Percentiles rank a stretch among this genome's conserved stretches.
Evolutionary conservation across 2,329 filamentous ascomycete genomes (phyloP).

Genomic region (Tolypocladium capitatum): DNA sequence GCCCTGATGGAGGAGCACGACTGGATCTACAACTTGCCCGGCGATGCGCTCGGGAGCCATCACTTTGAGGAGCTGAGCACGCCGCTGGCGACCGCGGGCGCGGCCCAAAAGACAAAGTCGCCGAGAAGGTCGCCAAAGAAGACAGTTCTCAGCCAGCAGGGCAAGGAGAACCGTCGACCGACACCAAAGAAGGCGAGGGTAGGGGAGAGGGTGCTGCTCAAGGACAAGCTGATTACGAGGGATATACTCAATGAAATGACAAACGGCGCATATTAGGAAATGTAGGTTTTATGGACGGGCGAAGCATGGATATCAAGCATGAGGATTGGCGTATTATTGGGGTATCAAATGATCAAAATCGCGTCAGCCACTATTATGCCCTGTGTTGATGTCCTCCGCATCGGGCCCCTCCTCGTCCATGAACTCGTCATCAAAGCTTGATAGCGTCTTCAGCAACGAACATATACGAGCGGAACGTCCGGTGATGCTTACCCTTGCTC

Average conservation of each 20-base stretch:
- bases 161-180: constrained; percentile 33
- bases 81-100: constrained; percentile 26
- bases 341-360: constrained; percentile 3
- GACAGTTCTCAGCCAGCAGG: constrained; percentile 8
- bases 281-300: neutral
- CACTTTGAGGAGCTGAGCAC: constrained; percentile 47
- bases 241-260: constrained; percentile 67
- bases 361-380: neutral
- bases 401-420: constrained; percentile 11
- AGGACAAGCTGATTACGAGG: constrained; percentile 53
- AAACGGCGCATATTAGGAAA: constrained; percentile 22
- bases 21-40: constrained; percentile 69
- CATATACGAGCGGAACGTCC: neutral
- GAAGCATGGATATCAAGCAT: neutral
- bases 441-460: neutral
- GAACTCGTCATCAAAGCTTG: too few relatives aligned
- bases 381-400: constrained; percentile 5
- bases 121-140: constrained; percentile 15
- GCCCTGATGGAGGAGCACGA: constrained; percentile 58
- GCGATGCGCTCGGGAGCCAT: constrained; percentile 52
- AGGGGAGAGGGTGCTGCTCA: constrained; percentile 48
- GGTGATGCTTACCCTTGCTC: constrained; percentile 29
- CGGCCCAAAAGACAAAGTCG: constrained; percentile 14
- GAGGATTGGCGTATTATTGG: constrained; percentile 4
- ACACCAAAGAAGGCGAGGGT: constrained; percentile 43